A percentile compares a stretch with the other conserved stretches of the same genome.
These are phyloP conservation scores for Paramecium biaurelia DNA, from an alignment of 73 alveolate species.

Conservation along the genomic window DNA sequence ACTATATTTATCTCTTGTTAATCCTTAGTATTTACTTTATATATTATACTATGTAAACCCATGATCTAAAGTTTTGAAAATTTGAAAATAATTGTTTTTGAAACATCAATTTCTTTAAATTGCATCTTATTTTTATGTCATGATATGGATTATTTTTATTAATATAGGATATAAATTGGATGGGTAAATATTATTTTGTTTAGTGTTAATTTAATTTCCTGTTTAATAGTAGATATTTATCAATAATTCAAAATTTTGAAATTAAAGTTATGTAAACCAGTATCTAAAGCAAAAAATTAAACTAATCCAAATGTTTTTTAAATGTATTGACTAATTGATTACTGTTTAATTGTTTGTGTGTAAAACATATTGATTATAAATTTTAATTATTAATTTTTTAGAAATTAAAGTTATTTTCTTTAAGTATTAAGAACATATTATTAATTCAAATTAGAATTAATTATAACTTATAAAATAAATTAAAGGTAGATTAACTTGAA, in stretches of 20 bases:
- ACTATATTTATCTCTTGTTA: background rate
- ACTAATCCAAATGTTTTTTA: background rate
- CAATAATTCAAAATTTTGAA: background rate
- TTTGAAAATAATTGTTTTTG: background rate
- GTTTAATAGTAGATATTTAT: background rate
- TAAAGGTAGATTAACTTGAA: too few species aligned
- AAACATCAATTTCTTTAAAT: background rate
- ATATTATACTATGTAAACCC: background rate
- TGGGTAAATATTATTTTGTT: background rate
- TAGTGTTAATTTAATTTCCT: background rate
- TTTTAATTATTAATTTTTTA: too few species aligned
- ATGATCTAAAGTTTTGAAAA: background rate
- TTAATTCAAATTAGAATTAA: too few species aligned
- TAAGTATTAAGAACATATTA: too few species aligned
- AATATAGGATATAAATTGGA: background rate
- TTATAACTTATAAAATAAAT: too few species aligned
- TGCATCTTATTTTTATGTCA: background rate
- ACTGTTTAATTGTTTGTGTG: background rate
- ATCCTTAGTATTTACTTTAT: background rate
- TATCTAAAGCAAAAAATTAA: background rate
- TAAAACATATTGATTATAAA: background rate
- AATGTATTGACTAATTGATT: background rate
- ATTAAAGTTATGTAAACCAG: background rate
- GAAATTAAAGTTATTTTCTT: too few species aligned
- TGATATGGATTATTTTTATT: background rate